Evolutionary conservation across 768 basidiomycete genomes (phyloP).

Genomic region (Termitomyces sp.): DNA sequence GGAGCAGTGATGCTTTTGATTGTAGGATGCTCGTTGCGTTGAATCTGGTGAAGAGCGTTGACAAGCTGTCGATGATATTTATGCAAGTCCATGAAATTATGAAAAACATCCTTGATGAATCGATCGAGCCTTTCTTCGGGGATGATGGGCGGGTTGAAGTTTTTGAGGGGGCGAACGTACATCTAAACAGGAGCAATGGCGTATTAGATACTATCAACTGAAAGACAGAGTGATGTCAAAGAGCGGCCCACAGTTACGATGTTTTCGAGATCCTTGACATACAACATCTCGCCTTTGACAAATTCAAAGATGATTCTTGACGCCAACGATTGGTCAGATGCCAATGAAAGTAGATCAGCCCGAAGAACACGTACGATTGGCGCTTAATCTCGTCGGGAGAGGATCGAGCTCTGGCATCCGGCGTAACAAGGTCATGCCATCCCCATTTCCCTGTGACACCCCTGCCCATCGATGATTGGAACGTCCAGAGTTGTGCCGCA

Average conservation of each 20-base stretch:
- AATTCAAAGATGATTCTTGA: slow-evolving; percentile 87
- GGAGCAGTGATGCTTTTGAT: slow-evolving; percentile 83
- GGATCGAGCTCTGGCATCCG: slow-evolving; percentile 55
- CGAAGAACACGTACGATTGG: slow-evolving; percentile 64
- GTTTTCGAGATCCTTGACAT: slow-evolving; percentile 91
- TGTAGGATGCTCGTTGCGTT: slow-evolving; percentile 81
- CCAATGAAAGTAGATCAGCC: background rate
- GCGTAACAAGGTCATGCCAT: slow-evolving; percentile 83
- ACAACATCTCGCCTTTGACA: slow-evolving; percentile 95
- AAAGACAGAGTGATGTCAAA: background rate
- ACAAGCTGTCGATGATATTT: slow-evolving; percentile 74
- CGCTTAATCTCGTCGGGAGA: slow-evolving; percentile 76
- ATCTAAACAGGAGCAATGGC: slow-evolving; percentile 45
- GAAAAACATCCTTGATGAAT: slow-evolving; percentile 87
- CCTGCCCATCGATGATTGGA: slow-evolving; percentile 85
- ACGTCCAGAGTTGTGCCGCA: slow-evolving; percentile 80
- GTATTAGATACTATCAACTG: background rate
- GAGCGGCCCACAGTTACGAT: slow-evolving; percentile 65
- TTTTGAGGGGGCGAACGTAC: slow-evolving; percentile 74
- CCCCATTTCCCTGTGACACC: slow-evolving; percentile 79
- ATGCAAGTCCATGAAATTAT: slow-evolving; percentile 78
- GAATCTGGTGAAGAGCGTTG: slow-evolving; percentile 78
- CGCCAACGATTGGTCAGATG: background rate
- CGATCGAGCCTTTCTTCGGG: slow-evolving; percentile 61
- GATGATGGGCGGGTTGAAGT: slow-evolving; percentile 77